These are phyloP conservation scores for Pythium coloratum DNA, from an alignment of 352 stramenopile species.

Conservation along the genomic window DNA sequence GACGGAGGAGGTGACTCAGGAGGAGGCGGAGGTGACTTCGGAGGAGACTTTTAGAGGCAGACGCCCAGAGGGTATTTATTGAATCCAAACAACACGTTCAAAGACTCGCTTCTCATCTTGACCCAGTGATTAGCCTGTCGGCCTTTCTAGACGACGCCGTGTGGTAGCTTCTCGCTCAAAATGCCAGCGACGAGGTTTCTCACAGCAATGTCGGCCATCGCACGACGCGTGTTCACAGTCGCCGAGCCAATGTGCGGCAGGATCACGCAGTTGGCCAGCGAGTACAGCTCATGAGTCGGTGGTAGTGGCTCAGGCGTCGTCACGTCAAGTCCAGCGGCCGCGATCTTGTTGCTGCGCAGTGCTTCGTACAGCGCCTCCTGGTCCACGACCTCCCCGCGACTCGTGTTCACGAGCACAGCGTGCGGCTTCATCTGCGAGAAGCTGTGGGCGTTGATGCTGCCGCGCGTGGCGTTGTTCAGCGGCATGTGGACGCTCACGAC, in stretches of 20 bases:
- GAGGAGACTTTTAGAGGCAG: slow-evolving; percentile 12
- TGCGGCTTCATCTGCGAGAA: slow-evolving; percentile 82
- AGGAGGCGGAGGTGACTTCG: slow-evolving; percentile 16
- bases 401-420: slow-evolving; percentile 92
- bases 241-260: slow-evolving; percentile 51
- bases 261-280: slow-evolving; percentile 64
- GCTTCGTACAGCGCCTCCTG: slow-evolving; percentile 69
- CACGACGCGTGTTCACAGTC: slow-evolving; percentile 53
- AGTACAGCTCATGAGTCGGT: slow-evolving; percentile 67
- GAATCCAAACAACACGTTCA: background rate
- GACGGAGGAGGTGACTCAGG: slow-evolving; percentile 9
- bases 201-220: slow-evolving; percentile 77
- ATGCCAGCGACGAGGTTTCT: slow-evolving; percentile 62
- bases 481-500: slow-evolving; percentile 88
- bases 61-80: background rate
- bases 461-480: slow-evolving; percentile 67
- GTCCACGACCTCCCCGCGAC: slow-evolving; percentile 89
- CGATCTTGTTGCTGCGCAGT: slow-evolving; percentile 44
- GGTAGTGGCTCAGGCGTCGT: slow-evolving; percentile 90
- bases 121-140: background rate
- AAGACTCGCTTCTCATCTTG: too few species aligned
- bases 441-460: slow-evolving; percentile 69
- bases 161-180: slow-evolving; percentile 37
- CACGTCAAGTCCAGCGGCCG: slow-evolving; percentile 79
- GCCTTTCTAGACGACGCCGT: slow-evolving; percentile 33